Base-by-base conservation (phyloP, 2,329 filamentous ascomycete genomes). In the Cladosporium sphaerospermum region DNA sequence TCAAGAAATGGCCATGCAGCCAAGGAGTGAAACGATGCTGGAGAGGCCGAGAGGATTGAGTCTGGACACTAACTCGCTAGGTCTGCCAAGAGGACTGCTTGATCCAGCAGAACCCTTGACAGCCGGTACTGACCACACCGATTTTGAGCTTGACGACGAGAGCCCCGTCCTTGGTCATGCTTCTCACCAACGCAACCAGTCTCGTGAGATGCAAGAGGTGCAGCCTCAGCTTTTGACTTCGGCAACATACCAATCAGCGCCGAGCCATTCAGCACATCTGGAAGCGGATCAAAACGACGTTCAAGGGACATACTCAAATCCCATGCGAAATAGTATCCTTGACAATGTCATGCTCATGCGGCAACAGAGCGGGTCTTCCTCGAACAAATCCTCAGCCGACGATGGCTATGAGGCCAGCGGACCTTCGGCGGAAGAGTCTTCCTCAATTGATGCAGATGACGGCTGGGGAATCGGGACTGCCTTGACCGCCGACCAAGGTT, bases 81-180 rank as follows among this genome's bases (percentile, higher is more conserved):
- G 48, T 43, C 54, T 55, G 37, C 54, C 57, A 45, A 43, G 48
- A 28, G 40, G 48, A 16, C 31, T 51, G 10, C 48, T 50, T 34
- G 14, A 48, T 43, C 31, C 46, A 45, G 19, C 54, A 54, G 65
- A 65, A 14, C 65, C 68, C 14, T 58, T 64, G n/a, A 58, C 64
- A 18, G 60, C 59, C 14, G 66, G 65, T 45, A 72, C 71, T 23
- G 67, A 67, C 14, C 61, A 64, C 11, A 75, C 72, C 2, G 69
- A 72, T 43, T 73, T 76, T 45, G 73, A 76, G 52, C 62, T 61
- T 11, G 68, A 72, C 44, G 84, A 86, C 60, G 84, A 86, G 61
- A 87, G 85, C 28, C 85, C 85, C 8, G 81, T 82, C 2, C 50
- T 53, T 16, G 50, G 50, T 3, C 50, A 43, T 14, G 41, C 32